Conservation (phyloP, 2,329 filamentous ascomycete species). For the Aspergillus fructus region DNA sequence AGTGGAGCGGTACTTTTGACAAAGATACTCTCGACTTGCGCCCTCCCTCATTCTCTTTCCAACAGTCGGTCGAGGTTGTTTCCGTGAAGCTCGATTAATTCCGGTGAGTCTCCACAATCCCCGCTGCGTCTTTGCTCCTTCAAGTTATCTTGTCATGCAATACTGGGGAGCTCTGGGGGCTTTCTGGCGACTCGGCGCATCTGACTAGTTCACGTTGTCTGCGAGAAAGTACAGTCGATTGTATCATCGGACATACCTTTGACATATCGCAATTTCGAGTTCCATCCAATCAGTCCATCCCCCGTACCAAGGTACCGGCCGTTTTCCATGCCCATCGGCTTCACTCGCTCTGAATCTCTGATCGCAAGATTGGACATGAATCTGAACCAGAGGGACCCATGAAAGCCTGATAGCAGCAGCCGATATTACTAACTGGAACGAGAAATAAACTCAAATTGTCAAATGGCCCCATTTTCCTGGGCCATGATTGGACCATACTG, state of each 20-base stretch:
- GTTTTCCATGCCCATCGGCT: background rate
- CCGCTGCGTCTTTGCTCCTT: background rate
- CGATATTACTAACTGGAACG: slow-evolving; percentile 5
- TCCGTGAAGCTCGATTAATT: background rate
- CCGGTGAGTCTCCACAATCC: background rate
- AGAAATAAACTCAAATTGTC: slow-evolving; percentile 18
- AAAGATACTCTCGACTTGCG: background rate
- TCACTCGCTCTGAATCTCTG: background rate
- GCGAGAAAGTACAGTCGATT: background rate
- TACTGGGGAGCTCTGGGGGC: background rate
- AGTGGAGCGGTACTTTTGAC: slow-evolving; percentile 5
- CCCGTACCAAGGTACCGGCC: no score
- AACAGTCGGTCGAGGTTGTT: background rate
- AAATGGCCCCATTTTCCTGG: slow-evolving; percentile 12
- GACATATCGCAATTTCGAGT: no score
- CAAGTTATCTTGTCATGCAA: background rate
- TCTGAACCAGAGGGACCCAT: slow-evolving; percentile 12
- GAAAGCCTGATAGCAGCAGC: background rate
- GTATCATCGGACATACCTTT: no score
- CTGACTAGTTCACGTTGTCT: background rate
- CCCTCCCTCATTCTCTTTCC: background rate
- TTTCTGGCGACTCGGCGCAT: background rate
- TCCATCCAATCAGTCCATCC: no score
- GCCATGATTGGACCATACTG: slow-evolving; percentile 19
- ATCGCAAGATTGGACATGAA: background rate